phyloP scores from a whole-genome alignment of 2,329 filamentous ascomycete species.

The Epichloe amarillans region DNA sequence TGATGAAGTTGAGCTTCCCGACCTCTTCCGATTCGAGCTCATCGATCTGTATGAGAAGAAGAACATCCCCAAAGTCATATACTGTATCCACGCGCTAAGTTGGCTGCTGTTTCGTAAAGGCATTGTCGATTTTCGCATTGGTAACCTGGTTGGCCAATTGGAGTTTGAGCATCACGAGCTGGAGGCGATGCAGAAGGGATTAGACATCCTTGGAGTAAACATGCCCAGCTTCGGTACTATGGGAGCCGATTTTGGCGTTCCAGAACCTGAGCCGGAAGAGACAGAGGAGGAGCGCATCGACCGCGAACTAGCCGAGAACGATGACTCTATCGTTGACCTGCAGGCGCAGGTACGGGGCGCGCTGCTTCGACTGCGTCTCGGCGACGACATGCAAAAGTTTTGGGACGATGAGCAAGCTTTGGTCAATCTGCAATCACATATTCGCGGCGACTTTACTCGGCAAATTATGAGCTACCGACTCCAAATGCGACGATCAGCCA shows the following conservation, averaged over 20 bases:
- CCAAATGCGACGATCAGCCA: slow-evolving; percentile 69
- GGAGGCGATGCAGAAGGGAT: slow-evolving; percentile 89
- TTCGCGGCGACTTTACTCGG: slow-evolving; percentile 76
- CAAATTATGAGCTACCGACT: slow-evolving; percentile 73
- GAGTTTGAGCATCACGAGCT: slow-evolving; percentile 97
- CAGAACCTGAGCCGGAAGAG: slow-evolving; percentile 66
- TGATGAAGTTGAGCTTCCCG: slow-evolving; percentile 80
- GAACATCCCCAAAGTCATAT: slow-evolving; percentile 97
- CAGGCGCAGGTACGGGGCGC: slow-evolving; percentile 82
- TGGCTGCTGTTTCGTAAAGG: slow-evolving; percentile 96
- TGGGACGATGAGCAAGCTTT: slow-evolving; percentile 77
- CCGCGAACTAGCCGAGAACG: slow-evolving; percentile 67
- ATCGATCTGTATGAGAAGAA: slow-evolving; percentile 99
- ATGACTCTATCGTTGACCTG: slow-evolving; percentile 59
- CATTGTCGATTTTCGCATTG: slow-evolving; percentile 89
- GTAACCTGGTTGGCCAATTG: slow-evolving; percentile 88
- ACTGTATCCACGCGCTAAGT: slow-evolving; percentile 93
- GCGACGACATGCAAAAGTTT: slow-evolving; percentile 71
- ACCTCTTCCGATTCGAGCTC: slow-evolving; percentile 91
- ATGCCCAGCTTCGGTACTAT: slow-evolving; percentile 99
- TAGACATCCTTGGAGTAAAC: slow-evolving; percentile 85
- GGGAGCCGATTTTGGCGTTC: slow-evolving; percentile 82
- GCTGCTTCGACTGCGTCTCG: slow-evolving; percentile 60
- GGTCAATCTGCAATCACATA: slow-evolving; percentile 70
- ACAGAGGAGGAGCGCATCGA: slow-evolving; percentile 82